Conservation (phyloP, 169 alveolate species). For the Toxoplasma gondii region DNA sequence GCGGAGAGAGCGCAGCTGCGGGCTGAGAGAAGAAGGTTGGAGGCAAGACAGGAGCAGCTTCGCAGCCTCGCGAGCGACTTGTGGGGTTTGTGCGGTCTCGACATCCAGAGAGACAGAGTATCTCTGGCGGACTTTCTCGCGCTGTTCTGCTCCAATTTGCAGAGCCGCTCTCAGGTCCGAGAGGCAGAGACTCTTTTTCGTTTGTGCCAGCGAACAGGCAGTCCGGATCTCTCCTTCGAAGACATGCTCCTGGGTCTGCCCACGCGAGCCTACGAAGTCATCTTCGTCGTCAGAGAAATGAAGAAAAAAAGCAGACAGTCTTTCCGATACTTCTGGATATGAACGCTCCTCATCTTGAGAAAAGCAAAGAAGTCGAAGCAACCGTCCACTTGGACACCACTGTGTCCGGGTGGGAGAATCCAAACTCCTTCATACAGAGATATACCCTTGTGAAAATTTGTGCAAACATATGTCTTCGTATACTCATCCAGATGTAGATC, state of each 20-base stretch:
- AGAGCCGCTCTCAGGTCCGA: neutral
- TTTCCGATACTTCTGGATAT: slow-evolving; percentile 25
- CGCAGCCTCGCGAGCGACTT: neutral
- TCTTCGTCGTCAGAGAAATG: slow-evolving; percentile 3
- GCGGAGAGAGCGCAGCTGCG: neutral
- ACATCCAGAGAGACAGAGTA: neutral
- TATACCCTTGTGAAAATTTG: neutral
- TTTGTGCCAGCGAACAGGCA: neutral
- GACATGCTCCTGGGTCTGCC: neutral
- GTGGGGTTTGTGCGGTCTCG: neutral
- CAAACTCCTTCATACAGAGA: neutral
- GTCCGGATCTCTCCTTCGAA: neutral
- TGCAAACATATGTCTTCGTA: neutral
- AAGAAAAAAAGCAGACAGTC: neutral
- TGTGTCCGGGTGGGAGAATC: neutral
- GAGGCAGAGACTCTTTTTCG: neutral
- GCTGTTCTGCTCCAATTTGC: neutral
- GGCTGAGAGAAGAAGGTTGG: neutral
- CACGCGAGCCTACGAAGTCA: neutral
- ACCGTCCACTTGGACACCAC: neutral
- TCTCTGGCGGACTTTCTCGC: neutral
- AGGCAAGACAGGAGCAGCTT: neutral
- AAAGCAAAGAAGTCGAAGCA: neutral
- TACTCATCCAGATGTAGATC: neutral
- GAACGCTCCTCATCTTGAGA: neutral